A percentile compares a stretch with the other conserved stretches of the same genome.
These are phyloP conservation scores for Aspergillus quadricinctus DNA, from an alignment of 2,329 filamentous ascomycete genomes.

Conservation along the genomic window DNA sequence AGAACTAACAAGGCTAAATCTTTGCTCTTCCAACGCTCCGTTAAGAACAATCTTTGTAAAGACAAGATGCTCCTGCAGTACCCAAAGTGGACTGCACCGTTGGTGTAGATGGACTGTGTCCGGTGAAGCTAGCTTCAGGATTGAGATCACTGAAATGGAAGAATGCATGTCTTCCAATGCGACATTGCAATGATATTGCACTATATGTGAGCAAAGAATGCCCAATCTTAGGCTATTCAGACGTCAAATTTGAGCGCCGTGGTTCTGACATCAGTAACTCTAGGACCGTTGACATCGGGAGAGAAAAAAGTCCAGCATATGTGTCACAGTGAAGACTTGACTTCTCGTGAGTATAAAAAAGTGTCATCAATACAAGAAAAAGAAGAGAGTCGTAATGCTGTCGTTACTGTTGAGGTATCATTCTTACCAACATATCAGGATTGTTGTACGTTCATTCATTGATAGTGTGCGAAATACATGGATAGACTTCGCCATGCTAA, in stretches of 20 bases:
- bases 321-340: conserved; percentile 1
- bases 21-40: conserved; percentile 74
- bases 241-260: background rate
- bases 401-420: conserved; percentile 21
- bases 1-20: conserved; percentile 21
- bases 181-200: background rate
- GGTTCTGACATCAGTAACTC: background rate
- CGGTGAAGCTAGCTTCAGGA: conserved; percentile 1
- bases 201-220: background rate
- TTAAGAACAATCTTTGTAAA: conserved; percentile 67
- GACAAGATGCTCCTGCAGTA: conserved; percentile 67
- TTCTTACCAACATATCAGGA: conserved; percentile 14
- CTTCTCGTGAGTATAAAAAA: conserved; percentile 9
- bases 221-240: background rate
- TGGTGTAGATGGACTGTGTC: conserved; percentile 43
- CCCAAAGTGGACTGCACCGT: conserved; percentile 67
- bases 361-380: conserved; percentile 8
- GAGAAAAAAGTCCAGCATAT: background rate
- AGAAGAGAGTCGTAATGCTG: conserved; percentile 15
- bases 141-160: background rate
- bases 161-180: background rate
- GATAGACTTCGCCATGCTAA: conserved; percentile 6
- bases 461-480: background rate
- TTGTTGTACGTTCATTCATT: conserved; percentile 2
- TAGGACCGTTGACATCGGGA: background rate